Percentiles rank a stretch among this genome's conserved stretches.
Conservation (phyloP, 2,329 filamentous ascomycete species). For the Fusarium succisae region DNA sequence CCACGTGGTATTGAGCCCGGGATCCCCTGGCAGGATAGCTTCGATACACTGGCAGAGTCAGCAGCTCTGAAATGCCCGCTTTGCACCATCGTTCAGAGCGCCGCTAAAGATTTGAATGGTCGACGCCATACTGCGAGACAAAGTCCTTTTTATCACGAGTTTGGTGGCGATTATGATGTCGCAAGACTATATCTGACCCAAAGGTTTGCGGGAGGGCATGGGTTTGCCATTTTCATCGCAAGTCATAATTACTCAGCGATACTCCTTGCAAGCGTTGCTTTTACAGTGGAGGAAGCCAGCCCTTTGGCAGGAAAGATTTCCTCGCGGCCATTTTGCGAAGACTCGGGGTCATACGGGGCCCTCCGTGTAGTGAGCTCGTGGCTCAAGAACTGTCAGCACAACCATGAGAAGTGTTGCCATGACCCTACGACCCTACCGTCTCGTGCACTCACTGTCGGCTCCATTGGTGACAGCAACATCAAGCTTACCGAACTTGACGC, state of each 20-base stretch:
- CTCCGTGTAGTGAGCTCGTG: background rate
- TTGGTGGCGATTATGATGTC: no score
- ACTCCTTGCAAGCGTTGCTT: fast-evolving
- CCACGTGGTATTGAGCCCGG: no score
- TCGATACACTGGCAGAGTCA: no score
- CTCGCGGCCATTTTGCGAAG: fast-evolving
- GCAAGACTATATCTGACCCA: background rate
- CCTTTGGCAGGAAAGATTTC: fast-evolving
- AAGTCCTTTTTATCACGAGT: no score
- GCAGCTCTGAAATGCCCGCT: no score
- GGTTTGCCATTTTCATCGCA: no score
- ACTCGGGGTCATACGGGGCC: fast-evolving
- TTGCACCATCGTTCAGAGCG: no score
- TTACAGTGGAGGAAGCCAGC: fast-evolving
- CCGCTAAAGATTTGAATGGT: no score
- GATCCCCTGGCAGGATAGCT: no score
- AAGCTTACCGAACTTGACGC: background rate
- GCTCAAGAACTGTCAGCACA: background rate
- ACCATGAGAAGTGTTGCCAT: background rate
- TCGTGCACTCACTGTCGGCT: background rate
- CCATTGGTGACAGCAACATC: fast-evolving
- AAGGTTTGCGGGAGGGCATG: background rate
- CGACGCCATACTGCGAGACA: no score
- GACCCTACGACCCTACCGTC: fast-evolving
- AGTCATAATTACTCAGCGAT: no score